These are phyloP conservation scores for Melanopsichium pennsylvanicum DNA, from an alignment of 1,284 basidiomycete genomes.

Conservation along the genomic window DNA sequence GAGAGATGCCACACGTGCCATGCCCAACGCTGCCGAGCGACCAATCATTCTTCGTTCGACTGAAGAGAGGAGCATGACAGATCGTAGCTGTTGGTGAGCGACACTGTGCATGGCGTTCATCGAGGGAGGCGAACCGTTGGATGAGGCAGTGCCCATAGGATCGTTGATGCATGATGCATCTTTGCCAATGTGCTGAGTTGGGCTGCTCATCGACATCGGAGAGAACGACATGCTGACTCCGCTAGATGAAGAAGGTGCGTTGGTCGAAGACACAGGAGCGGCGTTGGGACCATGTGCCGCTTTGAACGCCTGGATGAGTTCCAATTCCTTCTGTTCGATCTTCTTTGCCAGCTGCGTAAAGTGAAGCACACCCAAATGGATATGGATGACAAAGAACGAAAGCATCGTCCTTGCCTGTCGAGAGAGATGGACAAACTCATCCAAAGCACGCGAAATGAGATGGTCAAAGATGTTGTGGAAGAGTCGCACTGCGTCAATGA, in stretches of 20 bases:
- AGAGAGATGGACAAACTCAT: conserved; percentile 38
- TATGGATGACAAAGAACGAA: conserved; percentile 43
- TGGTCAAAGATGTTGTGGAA: conserved; percentile 48
- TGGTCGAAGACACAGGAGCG: neutral
- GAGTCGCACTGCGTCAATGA: conserved; percentile 34
- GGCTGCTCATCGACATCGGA: conserved; percentile 11
- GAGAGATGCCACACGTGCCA: conserved; percentile 29
- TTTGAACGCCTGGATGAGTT: conserved; percentile 35
- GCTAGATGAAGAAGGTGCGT: neutral
- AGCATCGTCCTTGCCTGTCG: conserved; percentile 41
- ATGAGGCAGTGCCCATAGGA: too few species aligned
- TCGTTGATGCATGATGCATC: too few species aligned
- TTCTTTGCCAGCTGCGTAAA: conserved; percentile 36
- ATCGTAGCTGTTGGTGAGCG: conserved; percentile 6
- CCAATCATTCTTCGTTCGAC: conserved; percentile 33
- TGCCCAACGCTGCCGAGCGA: conserved; percentile 23
- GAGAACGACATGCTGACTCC: conserved; percentile 5
- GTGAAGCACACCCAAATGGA: conserved; percentile 41
- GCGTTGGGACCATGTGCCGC: neutral
- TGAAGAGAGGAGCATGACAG: conserved; percentile 20
- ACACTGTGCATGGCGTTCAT: neutral
- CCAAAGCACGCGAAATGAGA: conserved; percentile 30
- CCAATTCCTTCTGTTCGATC: conserved; percentile 42
- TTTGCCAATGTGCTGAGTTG: neutral
- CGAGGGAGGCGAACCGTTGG: conserved; percentile 3